Evolutionary conservation across 1,284 basidiomycete genomes (phyloP).

Genomic region (Papiliotrema nemorosa): DNA sequence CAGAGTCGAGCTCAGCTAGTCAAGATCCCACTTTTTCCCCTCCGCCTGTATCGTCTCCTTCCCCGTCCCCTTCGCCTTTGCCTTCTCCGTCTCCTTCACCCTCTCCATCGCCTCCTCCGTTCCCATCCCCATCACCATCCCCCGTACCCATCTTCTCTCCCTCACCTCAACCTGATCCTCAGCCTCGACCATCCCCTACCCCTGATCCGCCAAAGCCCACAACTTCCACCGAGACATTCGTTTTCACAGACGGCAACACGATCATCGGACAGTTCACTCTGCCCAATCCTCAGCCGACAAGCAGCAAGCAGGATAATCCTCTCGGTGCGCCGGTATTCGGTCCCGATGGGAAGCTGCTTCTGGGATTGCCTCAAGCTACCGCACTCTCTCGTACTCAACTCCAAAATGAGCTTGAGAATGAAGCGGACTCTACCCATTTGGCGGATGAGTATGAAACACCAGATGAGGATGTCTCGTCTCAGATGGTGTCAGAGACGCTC

Average conservation of each 20-base stretch:
- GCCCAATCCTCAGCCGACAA: not conserved
- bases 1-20: not conserved
- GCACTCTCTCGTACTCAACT: not conserved
- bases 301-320: not conserved
- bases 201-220: too few species aligned
- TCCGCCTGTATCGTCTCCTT: not conserved
- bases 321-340: not conserved
- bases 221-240: not conserved
- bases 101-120: slow-evolving; percentile 1
- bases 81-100: not conserved
- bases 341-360: not conserved
- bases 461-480: too few species aligned
- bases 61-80: too few species aligned
- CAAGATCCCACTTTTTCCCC: not conserved
- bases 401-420: too few species aligned
- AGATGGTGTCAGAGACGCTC: too few species aligned
- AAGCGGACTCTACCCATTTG: too few species aligned
- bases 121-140: not conserved
- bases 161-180: too few species aligned
- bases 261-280: slow-evolving; percentile 9
- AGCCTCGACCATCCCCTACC: too few species aligned
- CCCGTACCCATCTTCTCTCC: too few species aligned
- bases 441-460: too few species aligned
- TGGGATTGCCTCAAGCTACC: not conserved
- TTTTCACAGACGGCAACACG: slow-evolving; percentile 2